Base-by-base conservation (phyloP, 352 stramenopile species). In the Phytophthora hibernalis region DNA sequence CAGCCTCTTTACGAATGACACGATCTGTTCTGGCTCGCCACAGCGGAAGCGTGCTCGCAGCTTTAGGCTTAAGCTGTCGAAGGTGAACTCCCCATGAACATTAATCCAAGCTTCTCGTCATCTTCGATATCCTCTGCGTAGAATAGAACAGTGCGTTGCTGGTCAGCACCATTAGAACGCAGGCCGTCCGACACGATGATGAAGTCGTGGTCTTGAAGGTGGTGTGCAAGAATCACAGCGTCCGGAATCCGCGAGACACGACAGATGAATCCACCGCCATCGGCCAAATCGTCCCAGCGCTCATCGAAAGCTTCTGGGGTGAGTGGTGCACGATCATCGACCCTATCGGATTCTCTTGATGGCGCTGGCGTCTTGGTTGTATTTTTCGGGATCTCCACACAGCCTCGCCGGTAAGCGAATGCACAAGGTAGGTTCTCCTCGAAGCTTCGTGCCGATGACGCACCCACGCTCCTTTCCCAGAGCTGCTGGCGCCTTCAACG, bases 51-150 rank as follows among this genome's bases (percentile, higher is more conserved):
- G 76, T n/a, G 83, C 82, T 44, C 67, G 72, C 13, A 95, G 49
- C 54, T 90, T 90, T 2, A 91, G 56, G 24, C 70, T 87, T 18
- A 92, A 65, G 20, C 80, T 91, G 66, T 93, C 82, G 62, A 93
- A 87, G 43, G 84, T 57, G 31, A 92, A 90, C 48, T 90, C 84
- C 1, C 78, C 33, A 93, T 73, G 52, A 91, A 93, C 31, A 82
- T 81, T 10, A 65, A n/a, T 38, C 13, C 42, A 61, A 21, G 20
- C 50, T 56, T 21, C 10, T 62, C 40, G 12, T 45, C 47, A 9
- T 57, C 47, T 26, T 60, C 33, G 37, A 13, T 42, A 8, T 61
- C 54, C 20, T 74, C 57, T 1, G 80, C 75, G 59, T 90, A 90
- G 31, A 85, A 92, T 47, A 90, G 63, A 24, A 87, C 69, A 5